These are phyloP conservation scores for Raddia guianensis DNA, from an alignment of 176 grass and related monocot species.

Conservation along the genomic window DNA sequence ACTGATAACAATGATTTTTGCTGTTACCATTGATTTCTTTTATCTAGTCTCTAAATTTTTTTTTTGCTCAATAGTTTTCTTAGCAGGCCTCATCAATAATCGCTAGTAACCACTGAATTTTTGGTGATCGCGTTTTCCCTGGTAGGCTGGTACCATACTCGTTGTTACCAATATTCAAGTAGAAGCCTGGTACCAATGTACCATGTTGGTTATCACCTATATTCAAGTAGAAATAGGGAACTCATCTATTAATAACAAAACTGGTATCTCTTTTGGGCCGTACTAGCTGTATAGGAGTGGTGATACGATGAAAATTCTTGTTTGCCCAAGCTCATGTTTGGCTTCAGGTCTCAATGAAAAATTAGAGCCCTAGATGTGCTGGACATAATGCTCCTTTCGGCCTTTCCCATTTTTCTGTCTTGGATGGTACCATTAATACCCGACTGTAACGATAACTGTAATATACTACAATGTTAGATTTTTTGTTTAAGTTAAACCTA, in stretches of 20 bases:
- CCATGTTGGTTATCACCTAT: neutral
- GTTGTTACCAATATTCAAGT: neutral
- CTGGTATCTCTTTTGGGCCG: neutral
- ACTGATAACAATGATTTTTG: too few relatives aligned
- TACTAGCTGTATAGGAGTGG: neutral
- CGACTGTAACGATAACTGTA: neutral
- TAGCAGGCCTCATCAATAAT: too few relatives aligned
- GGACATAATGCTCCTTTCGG: neutral
- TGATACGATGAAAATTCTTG: neutral
- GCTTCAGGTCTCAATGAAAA: neutral
- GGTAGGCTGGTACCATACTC: neutral
- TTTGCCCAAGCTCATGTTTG: neutral
- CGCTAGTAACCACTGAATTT: too few relatives aligned
- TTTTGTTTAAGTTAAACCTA: slow-evolving; percentile 3
- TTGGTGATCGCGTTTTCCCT: too few relatives aligned
- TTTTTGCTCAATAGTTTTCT: too few relatives aligned
- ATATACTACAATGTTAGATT: neutral
- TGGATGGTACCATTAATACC: neutral
- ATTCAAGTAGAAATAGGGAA: neutral
- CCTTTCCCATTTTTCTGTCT: neutral
- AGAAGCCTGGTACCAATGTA: neutral
- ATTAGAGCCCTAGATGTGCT: neutral
- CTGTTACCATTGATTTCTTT: too few relatives aligned
- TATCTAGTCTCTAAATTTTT: too few relatives aligned
- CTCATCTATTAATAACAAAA: neutral